phyloP scores from a whole-genome alignment of 805 yeast genomes.

The Debaryomyces maramus region DNA sequence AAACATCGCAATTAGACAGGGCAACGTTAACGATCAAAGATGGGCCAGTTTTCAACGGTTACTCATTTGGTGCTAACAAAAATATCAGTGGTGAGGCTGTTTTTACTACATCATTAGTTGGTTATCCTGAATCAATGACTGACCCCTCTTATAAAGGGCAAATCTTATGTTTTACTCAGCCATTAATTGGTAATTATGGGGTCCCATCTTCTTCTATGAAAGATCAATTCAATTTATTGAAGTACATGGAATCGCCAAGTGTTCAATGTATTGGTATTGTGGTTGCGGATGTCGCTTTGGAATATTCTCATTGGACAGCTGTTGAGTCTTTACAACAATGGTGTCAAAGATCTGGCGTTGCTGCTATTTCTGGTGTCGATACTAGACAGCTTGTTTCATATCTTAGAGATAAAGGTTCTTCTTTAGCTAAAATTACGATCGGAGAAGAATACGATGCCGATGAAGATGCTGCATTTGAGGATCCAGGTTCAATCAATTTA shows the following conservation, averaged over 20 bases:
- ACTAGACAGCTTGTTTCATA: slow-evolving; percentile 92
- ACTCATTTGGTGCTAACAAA: slow-evolving; percentile 92
- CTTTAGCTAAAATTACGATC: slow-evolving; percentile 83
- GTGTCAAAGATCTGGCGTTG: slow-evolving; percentile 96
- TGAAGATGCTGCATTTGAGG: slow-evolving; percentile 85
- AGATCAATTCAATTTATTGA: slow-evolving; percentile 82
- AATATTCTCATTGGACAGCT: slow-evolving; percentile 99
- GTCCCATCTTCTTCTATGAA: slow-evolving; percentile 83
- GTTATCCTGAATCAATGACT: slow-evolving; percentile 98
- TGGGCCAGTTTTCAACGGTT: slow-evolving; percentile 92
- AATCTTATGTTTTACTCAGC: slow-evolving; percentile 94
- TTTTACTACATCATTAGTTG: slow-evolving; percentile 95
- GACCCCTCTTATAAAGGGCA: slow-evolving; percentile 98
- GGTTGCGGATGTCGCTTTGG: slow-evolving; percentile 91
- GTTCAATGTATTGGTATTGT: slow-evolving; percentile 95
- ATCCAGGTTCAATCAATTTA: slow-evolving; percentile 86
- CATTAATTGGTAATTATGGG: slow-evolving; percentile 96
- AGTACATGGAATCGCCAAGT: slow-evolving; percentile 87
- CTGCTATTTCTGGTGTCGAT: slow-evolving; percentile 94
- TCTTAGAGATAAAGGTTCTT: slow-evolving; percentile 94
- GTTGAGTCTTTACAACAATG: slow-evolving; percentile 92
- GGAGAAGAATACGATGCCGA: slow-evolving; percentile 92
- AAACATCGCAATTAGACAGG: slow-evolving; percentile 55
- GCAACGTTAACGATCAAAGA: slow-evolving; percentile 90
- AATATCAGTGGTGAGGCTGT: slow-evolving; percentile 97